Base-by-base conservation (phyloP, 331 rosid species). In the Cucumis variabilis region DNA sequence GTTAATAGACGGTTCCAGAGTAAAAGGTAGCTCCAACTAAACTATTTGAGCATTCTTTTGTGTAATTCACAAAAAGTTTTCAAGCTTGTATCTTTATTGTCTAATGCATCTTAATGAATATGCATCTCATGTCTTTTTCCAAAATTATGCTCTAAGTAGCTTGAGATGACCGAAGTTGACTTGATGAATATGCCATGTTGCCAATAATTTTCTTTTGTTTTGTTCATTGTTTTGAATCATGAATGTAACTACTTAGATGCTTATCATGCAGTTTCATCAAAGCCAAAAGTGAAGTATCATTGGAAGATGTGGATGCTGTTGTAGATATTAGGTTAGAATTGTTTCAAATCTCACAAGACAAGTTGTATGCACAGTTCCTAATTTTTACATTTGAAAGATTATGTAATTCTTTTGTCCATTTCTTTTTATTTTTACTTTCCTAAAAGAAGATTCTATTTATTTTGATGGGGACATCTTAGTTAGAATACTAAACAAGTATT, bases 381-480 rank as follows among this genome's bases (percentile, higher is more conserved):
- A 87, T 86, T 90, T 90, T 74, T 88, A 19, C 70, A 58, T 87
- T 41, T 27, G 87, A 88, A 60, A 86, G 80, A 70, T 63, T 41
- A 82, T 86, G 86, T 88, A 87, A 23, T 88, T 76, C 41, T 78
- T 78, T 17, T 83, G 75, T 82, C 73, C 83, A 74, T 17, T 75
- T 69, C 6, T 66, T 16, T 69, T 17, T 87, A 65, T 66, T 16
- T 69, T 17, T 87, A 65, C 28, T 83, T 66, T 70, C 86, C 85
- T 91, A 83, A 90, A 86, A 88, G 88, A 65, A 80, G 88, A 87
- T 83, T 85, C 17, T 55, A 33, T 91, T 90, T 90, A 87, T 92
- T 86, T 80, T 89, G 99, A 86, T 97, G 99, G 99, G 99, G 99
- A 97, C 90, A 66, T 94, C 48, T 85, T 97, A 85, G 96, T 97